A percentile compares a stretch with the other conserved stretches of the same genome.
These are phyloP conservation scores for Roridomyces roridus DNA, from an alignment of 768 basidiomycete species.

Conservation along the genomic window DNA sequence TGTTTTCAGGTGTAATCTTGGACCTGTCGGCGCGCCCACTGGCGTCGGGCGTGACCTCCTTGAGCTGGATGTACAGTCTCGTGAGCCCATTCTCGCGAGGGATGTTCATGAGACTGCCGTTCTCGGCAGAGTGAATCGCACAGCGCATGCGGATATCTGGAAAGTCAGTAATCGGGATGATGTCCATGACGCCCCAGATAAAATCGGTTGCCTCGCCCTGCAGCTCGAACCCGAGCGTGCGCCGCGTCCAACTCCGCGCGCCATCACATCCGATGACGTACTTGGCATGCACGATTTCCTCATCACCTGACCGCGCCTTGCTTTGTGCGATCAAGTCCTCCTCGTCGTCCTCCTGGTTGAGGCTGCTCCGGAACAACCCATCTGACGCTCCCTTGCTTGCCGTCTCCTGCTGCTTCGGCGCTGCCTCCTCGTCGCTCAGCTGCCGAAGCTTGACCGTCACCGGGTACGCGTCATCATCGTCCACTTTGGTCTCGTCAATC, in stretches of 20 bases:
- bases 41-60: not conserved
- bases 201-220: slow-evolving; percentile 27
- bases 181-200: slow-evolving; percentile 29
- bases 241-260: slow-evolving; percentile 29
- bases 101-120: slow-evolving; percentile 18
- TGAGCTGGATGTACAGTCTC: slow-evolving; percentile 20
- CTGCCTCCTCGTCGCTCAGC: too few relatives aligned
- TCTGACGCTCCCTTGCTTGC: too few relatives aligned
- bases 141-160: slow-evolving; percentile 23
- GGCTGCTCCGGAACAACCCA: too few relatives aligned
- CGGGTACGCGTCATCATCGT: too few relatives aligned
- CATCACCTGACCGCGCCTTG: too few relatives aligned
- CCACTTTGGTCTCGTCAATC: too few relatives aligned
- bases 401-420: too few relatives aligned
- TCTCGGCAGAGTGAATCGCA: slow-evolving; percentile 21
- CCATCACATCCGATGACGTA: slow-evolving; percentile 32
- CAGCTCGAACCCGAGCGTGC: slow-evolving; percentile 18
- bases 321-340: too few relatives aligned
- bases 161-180: slow-evolving; percentile 23
- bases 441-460: too few relatives aligned
- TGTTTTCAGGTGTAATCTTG: not conserved
- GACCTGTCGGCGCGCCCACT: not conserved
- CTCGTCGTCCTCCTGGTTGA: too few relatives aligned
- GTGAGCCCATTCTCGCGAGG: slow-evolving; percentile 23
- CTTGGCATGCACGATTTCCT: slow-evolving; percentile 22